Base-by-base conservation (phyloP, 2,329 filamentous ascomycete species). In the Nectriaceae sp. region DNA sequence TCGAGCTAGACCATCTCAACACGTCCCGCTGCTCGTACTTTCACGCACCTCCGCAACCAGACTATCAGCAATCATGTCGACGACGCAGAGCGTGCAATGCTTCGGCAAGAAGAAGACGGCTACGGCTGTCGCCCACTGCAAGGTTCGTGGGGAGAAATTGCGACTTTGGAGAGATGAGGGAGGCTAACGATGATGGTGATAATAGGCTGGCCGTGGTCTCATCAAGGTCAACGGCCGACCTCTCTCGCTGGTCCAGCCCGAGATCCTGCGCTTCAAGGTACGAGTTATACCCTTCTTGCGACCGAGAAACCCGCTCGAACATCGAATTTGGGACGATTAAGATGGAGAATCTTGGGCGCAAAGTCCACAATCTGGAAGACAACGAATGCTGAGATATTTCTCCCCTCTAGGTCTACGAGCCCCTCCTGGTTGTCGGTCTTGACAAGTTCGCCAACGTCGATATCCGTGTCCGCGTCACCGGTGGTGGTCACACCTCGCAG, bases 211-310 rank as follows among this genome's bases (percentile, higher is more conserved):
- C 58, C 66, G 67, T 63, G 94, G 94, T 77, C 87, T 97, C 70
- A 85, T 99, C 80, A 96, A 95, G 84, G 94, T 97, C 79, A 99
- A 97, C 84, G 94, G 94, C 79, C 89, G 90, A 75, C 94, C 94
- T 70, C 87, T 99, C 70, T 82, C 82, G 71, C 89, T 97, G 70
- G 89, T 96, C 69, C 89, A 97, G 82, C 92, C 94, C 69, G 89
- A 96, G 81, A 87, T 96, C 77, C 85, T 99, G 71, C 89, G 94
- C 77, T 97, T 96, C 88, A 97, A 97, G 89, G 84, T 87, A 83
- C 75, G 75, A 48, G 15, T 53, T 36, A 37, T 24, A 37, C 24
- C 46, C 41, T 39, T 40, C 29, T 4, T 8, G 11, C 47, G 42
- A 48, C 33, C 39, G 26, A 35, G 47, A 46, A 48, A 29, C 33